Percentiles rank a stretch among this genome's conserved stretches.
Conservation (phyloP, 2,329 filamentous ascomycete species). For the Penicillium crustosum region DNA sequence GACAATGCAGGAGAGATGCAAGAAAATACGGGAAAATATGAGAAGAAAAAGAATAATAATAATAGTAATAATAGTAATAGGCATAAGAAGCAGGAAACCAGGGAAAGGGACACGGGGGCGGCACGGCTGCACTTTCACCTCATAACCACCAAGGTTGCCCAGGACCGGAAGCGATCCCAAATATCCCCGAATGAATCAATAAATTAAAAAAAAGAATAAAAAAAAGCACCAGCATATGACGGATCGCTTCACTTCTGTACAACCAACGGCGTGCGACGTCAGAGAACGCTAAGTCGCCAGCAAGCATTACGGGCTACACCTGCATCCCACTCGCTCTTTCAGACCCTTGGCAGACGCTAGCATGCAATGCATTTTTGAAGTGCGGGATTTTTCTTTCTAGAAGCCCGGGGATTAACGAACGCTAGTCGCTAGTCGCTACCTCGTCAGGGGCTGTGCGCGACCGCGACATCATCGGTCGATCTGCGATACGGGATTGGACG, state of each 20-base stretch:
- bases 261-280: background rate
- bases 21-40: background rate
- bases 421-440: background rate
- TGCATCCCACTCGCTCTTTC: background rate
- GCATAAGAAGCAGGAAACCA: background rate
- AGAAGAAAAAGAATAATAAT: background rate
- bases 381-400: constrained; percentile 26
- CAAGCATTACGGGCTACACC: background rate
- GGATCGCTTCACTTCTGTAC: background rate
- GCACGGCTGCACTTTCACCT: background rate
- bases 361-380: background rate
- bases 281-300: constrained; percentile 1
- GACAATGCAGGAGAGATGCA: background rate
- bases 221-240: background rate
- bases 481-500: constrained; percentile 6
- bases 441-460: constrained; percentile 15
- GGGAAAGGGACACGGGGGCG: background rate
- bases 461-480: constrained; percentile 10
- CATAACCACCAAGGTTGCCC: background rate
- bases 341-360: constrained; percentile 5
- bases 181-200: background rate
- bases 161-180: background rate
- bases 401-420: constrained; percentile 15
- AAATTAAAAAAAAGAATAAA: background rate
- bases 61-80: background rate